Base-by-base conservation (phyloP, 2,329 filamentous ascomycete genomes). In the Pleochaeta shiraiana region DNA sequence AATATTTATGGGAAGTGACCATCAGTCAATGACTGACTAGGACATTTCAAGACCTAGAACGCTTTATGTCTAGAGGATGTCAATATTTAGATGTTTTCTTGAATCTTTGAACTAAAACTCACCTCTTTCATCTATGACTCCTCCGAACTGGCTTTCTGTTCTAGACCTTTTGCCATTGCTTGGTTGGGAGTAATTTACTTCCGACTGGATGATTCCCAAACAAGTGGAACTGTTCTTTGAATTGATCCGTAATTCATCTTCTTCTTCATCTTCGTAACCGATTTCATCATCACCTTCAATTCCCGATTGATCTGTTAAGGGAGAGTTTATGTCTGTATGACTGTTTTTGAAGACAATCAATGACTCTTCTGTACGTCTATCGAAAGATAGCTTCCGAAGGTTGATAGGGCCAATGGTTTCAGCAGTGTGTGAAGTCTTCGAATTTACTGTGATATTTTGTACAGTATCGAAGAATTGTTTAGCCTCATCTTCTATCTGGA, bases 151-250 rank as follows among this genome's bases (percentile, higher is more conserved):
- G 61, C 65, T 62, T 55, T 72, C 70, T 63, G 66, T 65, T 63
- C 71, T 67, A 24, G 68, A 65, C 68, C 72, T 68, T 62, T 73
- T 73, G 37, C 68, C 68, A 66, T 67, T 69, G n/a, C 63, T 59
- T 33, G 65, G 66, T 24, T 68, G 64, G 2, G 28, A 31, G 16
- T 30, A 16, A n/a, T 31, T 57, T 30, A 16, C 26, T 7, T 31
- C 7, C n/a, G 45, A 3, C n/a, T 50, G 7, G 34, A 7, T 9
- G n/a, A 3, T 39, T 62, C 12, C 16, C 31, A 19, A 33, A 24
- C 30, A 39, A 3, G n/a, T n/a, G 21, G 19, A 24, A 21, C 3
- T 21, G 2, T n/a, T 4, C n/a, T 50, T 24, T n/a, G 14, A 21
- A n/a, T 50, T 7, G 45, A 21, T 7, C 9, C n/a, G 2, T 7